Evolutionary conservation across 2,329 filamentous ascomycete genomes (phyloP), one percentile per base, ranked within the genome.

Genomic region (Macrophomina tecta): DNA sequence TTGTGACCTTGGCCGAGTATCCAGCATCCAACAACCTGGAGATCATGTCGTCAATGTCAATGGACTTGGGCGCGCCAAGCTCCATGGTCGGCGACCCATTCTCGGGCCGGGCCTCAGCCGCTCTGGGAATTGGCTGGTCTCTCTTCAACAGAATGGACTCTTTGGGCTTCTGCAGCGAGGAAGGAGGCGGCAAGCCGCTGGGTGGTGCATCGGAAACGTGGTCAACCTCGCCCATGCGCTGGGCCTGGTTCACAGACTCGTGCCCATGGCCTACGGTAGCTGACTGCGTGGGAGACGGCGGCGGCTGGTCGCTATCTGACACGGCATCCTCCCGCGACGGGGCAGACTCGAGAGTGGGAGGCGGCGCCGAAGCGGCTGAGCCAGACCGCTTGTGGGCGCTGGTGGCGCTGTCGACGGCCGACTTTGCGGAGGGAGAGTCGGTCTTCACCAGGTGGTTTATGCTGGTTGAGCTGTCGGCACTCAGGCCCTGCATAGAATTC

Each of bases 1-100:
- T 99, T 69, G 95, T 98, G 72, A 97, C 92, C 80, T 99, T 99
- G 71, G 93, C 93, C 52, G 93, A 91, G 76, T 99, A 99, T 12
- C 92, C 95, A 9, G 95, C 94, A 79, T 99, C 95, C 64, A 99
- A 84, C 51, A 99, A 86, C 51, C 95, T 89, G 74, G 94, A 93
- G 76, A 99, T 99, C 85, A 97, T 97, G 76, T 99, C 95, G 76
- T 99, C 95, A 36, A 99, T 84, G 77, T 99, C 95, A 72, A 95
- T 92, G 42, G 94, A 89, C 79, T 97, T 97, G 74, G 98, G 87
- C 28, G 96, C 92, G 65, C 91, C 89, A 85, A 98, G 96, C 69
- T 92, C 91, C 80, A 97, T 91, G 46, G 56, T 63, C 12, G 85
- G 84, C 4, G 86, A 86, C 1, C 74, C 76, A 7, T 82, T 79